These are phyloP conservation scores for Cordyceps cateniannulata DNA, from an alignment of 2,329 filamentous ascomycete genomes.

Conservation along the genomic window DNA sequence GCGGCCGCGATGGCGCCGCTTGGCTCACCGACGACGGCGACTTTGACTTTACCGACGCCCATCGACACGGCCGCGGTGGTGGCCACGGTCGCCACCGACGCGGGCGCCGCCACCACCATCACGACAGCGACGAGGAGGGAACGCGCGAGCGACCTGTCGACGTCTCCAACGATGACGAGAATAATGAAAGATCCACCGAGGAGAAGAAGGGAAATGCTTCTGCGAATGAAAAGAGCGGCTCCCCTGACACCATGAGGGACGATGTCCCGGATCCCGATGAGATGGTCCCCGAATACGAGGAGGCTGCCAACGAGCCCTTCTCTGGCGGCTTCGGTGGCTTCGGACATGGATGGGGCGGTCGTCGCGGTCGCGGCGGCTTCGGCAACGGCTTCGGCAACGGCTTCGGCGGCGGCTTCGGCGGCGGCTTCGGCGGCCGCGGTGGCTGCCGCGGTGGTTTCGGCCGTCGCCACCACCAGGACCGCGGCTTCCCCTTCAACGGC, in stretches of 20 bases:
- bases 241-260: conserved; percentile 27
- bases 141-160: conserved; percentile 18
- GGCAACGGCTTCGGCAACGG: conserved; percentile 14
- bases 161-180: conserved; percentile 19
- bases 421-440: conserved; percentile 4
- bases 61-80: conserved; percentile 3
- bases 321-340: conserved; percentile 17
- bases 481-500: conserved; percentile 12
- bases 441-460: conserved; percentile 16
- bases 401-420: conserved; percentile 17
- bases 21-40: conserved; percentile 11
- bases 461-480: neutral
- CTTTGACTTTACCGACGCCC: neutral
- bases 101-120: conserved; percentile 13
- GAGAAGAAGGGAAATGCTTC: conserved; percentile 15
- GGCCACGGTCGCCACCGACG: conserved; percentile 14
- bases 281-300: conserved; percentile 26
- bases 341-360: conserved; percentile 17
- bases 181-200: conserved; percentile 17
- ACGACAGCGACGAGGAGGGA: conserved; percentile 15
- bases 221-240: conserved; percentile 27
- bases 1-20: neutral
- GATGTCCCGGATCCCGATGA: conserved; percentile 27
- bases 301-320: conserved; percentile 12
- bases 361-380: conserved; percentile 17